A percentile compares a stretch with the other conserved stretches of the same genome.
These are phyloP conservation scores for Sarocladium brachiariae DNA, from an alignment of 2,329 filamentous ascomycete species.

Conservation along the genomic window DNA sequence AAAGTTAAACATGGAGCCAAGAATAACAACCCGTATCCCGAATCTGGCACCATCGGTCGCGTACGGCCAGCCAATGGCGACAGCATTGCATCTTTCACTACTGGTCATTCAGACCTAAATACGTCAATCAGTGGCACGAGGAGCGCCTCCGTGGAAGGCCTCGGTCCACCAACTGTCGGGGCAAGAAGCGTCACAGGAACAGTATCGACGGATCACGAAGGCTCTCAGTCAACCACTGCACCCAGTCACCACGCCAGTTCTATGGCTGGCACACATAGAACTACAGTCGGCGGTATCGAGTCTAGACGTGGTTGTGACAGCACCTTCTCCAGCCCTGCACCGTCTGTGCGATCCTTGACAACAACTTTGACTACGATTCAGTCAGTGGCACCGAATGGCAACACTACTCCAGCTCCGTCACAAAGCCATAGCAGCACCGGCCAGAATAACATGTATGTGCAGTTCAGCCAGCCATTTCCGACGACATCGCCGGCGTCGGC, in stretches of 20 bases:
- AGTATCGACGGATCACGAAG: constrained; percentile 75
- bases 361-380: constrained; percentile 84
- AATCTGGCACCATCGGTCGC: constrained; percentile 57
- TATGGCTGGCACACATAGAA: constrained; percentile 66
- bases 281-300: constrained; percentile 58
- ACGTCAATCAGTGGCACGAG: constrained; percentile 51
- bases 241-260: constrained; percentile 65
- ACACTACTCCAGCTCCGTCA: constrained; percentile 29
- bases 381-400: constrained; percentile 56
- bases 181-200: constrained; percentile 72
- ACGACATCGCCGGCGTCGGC: constrained; percentile 60
- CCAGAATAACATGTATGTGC: constrained; percentile 31
- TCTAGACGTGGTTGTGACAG: constrained; percentile 64
- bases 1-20: constrained; percentile 51
- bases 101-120: constrained; percentile 45
- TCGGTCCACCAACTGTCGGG: constrained; percentile 51
- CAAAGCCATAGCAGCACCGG: constrained; percentile 23
- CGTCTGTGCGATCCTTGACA: constrained; percentile 72
- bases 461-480: constrained; percentile 61
- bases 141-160: constrained; percentile 53
- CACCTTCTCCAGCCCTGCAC: constrained; percentile 77
- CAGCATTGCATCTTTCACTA: constrained; percentile 50
- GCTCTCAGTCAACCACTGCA: constrained; percentile 64
- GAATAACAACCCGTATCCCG: constrained; percentile 87
- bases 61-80: constrained; percentile 24